A percentile compares a stretch with the other conserved stretches of the same genome.
Evolutionary conservation across 495 filamentous ascomycete genomes (phyloP).

Genomic region (Immersiella caudata): DNA sequence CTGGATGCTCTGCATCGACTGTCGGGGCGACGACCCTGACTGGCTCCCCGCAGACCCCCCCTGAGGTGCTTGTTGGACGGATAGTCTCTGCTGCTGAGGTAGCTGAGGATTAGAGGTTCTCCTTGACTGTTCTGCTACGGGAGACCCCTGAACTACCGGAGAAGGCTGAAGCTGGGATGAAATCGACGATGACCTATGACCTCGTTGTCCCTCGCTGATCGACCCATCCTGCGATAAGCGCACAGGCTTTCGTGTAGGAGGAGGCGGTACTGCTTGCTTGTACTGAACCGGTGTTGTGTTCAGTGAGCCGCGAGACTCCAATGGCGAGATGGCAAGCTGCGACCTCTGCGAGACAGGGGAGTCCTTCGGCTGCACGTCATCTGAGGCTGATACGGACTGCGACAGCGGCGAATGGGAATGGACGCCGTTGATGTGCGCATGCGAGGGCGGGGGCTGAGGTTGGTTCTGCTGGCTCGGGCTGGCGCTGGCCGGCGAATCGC

Average conservation of each 20-base stretch:
- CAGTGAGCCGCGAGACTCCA: conserved; percentile 26
- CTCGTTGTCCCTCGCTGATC: neutral
- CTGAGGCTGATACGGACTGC: neutral
- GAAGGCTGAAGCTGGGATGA: conserved; percentile 1
- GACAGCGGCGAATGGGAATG: conserved; percentile 8
- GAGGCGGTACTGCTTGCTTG: conserved; percentile 25
- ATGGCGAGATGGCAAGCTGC: conserved; percentile 23
- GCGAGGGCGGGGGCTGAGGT: neutral
- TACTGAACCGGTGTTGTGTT: conserved; percentile 29
- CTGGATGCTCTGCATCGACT: conserved; percentile 7
- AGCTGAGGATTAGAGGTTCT: neutral
- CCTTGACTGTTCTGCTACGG: neutral
- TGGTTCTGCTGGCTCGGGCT: neutral
- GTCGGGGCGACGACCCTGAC: conserved; percentile 8
- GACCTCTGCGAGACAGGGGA: conserved; percentile 32
- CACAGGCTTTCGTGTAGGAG: conserved; percentile 20
- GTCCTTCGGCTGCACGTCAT: conserved; percentile 17
- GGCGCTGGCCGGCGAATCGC: conserved; percentile 12
- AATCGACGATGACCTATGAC: conserved; percentile 14
- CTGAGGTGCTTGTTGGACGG: conserved; percentile 3
- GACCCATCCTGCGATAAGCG: conserved; percentile 4
- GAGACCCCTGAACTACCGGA: conserved; percentile 2
- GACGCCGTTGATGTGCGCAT: neutral
- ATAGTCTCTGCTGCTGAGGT: conserved; percentile 8
- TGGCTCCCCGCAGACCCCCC: neutral